Evolutionary conservation across 768 basidiomycete genomes (phyloP).

Genomic region (Paxillus ammoniavirescens): DNA sequence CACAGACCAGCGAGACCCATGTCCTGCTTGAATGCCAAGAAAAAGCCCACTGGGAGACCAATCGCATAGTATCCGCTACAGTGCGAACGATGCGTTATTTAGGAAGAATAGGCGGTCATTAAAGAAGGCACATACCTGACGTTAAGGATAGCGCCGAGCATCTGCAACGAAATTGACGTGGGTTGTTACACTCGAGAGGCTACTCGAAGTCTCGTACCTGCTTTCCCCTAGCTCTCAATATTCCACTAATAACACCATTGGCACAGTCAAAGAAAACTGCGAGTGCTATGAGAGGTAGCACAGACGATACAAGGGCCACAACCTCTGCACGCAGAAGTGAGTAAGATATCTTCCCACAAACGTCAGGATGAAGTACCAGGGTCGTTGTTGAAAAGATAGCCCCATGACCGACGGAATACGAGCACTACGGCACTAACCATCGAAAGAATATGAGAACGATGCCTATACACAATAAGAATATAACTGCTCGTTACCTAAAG

Average conservation of each 20-base stretch:
- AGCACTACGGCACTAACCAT: constrained; percentile 47
- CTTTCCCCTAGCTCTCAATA: constrained; percentile 77
- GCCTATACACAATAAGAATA: not conserved
- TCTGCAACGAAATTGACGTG: constrained; percentile 32
- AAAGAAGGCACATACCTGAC: constrained; percentile 44
- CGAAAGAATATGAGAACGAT: not conserved
- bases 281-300: constrained; percentile 68
- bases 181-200: not conserved
- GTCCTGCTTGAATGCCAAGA: constrained; percentile 60
- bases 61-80: constrained; percentile 71
- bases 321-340: constrained; percentile 7
- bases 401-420: constrained; percentile 63
- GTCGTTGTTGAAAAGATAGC: constrained; percentile 67
- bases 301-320: constrained; percentile 42
- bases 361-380: constrained; percentile 35
- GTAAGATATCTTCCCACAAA: not conserved
- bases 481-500: constrained; percentile 45
- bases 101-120: not conserved
- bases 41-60: constrained; percentile 77
- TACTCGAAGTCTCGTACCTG: constrained; percentile 39
- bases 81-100: not conserved
- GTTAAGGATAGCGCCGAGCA: constrained; percentile 75
- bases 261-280: constrained; percentile 83
- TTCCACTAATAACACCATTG: constrained; percentile 64
- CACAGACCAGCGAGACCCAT: constrained; percentile 73